Percentiles rank a stretch among this genome's conserved stretches.
phyloP scores from a whole-genome alignment of 169 alveolate species.

The Plasmodium blacklocki region DNA sequence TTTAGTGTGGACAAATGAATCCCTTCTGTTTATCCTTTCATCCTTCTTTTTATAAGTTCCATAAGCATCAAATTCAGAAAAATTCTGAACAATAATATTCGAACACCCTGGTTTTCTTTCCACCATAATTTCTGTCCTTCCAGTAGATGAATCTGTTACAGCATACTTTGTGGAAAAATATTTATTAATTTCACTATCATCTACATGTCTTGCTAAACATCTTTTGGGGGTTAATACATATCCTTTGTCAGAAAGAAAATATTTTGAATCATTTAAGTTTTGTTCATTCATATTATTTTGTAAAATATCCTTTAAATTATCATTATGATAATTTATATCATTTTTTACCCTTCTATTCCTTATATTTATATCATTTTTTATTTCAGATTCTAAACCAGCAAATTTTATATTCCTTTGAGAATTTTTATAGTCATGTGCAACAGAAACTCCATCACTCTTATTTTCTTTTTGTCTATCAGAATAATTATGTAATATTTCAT shows the following conservation, averaged over 20 bases:
- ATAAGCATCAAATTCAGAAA: slow-evolving; percentile 72
- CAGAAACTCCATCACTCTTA: slow-evolving; percentile 5
- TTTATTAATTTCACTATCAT: slow-evolving; percentile 70
- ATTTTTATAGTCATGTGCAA: slow-evolving; percentile 7
- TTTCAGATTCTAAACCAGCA: slow-evolving; percentile 58
- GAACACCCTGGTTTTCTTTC: slow-evolving; percentile 74
- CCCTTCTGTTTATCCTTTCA: slow-evolving; percentile 32
- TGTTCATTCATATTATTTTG: slow-evolving; percentile 29
- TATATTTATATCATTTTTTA: slow-evolving; percentile 31
- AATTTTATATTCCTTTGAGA: slow-evolving; percentile 12
- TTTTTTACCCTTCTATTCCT: slow-evolving; percentile 43
- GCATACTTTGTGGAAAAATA: slow-evolving; percentile 73
- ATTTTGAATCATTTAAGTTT: slow-evolving; percentile 23
- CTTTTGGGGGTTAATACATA: slow-evolving; percentile 62
- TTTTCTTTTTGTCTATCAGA: slow-evolving; percentile 20
- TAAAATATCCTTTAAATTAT: slow-evolving; percentile 35
- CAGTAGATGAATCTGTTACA: slow-evolving; percentile 62
- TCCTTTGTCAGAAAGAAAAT: slow-evolving; percentile 65
- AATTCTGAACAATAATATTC: slow-evolving; percentile 68
- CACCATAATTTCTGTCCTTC: slow-evolving; percentile 75
- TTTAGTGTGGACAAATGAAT: slow-evolving; percentile 67
- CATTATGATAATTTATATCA: slow-evolving; percentile 30
- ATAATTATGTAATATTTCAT: slow-evolving; percentile 55
- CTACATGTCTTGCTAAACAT: slow-evolving; percentile 54
- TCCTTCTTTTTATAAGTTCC: slow-evolving; percentile 54